Base-by-base conservation (phyloP, 306 rosid species). In the Castanea sativa region DNA sequence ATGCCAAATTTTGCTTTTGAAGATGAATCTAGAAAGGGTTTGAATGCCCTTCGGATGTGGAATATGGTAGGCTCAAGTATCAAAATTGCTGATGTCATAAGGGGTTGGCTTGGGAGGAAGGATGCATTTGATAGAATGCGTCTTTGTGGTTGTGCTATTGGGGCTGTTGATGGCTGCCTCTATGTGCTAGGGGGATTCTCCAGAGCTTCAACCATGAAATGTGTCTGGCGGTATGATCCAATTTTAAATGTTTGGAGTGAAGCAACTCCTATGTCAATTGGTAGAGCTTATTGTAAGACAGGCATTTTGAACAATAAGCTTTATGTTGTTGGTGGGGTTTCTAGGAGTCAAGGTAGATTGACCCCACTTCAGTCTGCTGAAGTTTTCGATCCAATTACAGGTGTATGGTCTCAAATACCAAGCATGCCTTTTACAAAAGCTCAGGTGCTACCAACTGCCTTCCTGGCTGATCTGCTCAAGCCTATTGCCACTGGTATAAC, bases 401-500 rank as follows among this genome's bases (percentile, higher is more conserved):
- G 86, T 27, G 16, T 33, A 13, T 86, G 89, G 89, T 86, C 89
- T 45, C 78, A 74, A 33, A 82, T 86, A 77, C 89, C 89, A 11
- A 79, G 35, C 83, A 86, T 86, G 89, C 86, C 89, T 79, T 86
- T 83, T 73, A 38, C 78, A 45, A 80, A 80, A 69, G 89, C 89
- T 57, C 84, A 79, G 64, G 80, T 73, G 58, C 65, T 83, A 33
- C 89, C 82, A 49, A 80, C 89, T 73, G 84, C 78, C 55, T 80
- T 79, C 80, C 82, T 86, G 84, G 84, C 89, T 25, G 86, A 86
- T 55, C 71, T 80, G 59, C 85, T 86, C 64, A 86, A 86, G 80
- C 89, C 89, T 80, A 83, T 83, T 69, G 89, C 89, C 51, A 83
- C 86, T 1, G 89, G 89, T 76, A 83, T 83, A 82, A 80, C 85